A percentile compares a stretch with the other conserved stretches of the same genome.
phyloP scores from a whole-genome alignment of 352 stramenopile species.

The Pythium vanterpoolii region DNA sequence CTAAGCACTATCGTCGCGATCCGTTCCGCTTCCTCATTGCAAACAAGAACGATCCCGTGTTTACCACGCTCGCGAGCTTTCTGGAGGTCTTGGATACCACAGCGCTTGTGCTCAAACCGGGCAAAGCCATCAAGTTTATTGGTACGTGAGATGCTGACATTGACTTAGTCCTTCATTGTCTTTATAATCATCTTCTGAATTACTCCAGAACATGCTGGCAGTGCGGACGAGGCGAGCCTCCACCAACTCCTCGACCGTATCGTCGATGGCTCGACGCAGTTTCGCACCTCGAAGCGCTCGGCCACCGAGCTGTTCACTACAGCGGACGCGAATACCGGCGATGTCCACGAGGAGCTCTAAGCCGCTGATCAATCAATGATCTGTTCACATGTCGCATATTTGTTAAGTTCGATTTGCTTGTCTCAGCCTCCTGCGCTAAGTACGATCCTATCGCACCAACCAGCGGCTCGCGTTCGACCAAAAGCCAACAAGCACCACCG shows the following conservation, averaged over 20 bases:
- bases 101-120: constrained; percentile 60
- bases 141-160: constrained; percentile 33
- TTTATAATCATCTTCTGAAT: background rate
- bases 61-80: constrained; percentile 38
- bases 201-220: constrained; percentile 31
- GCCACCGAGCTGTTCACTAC: constrained; percentile 26
- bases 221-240: constrained; percentile 33
- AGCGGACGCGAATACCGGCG: background rate
- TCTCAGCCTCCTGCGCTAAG: background rate
- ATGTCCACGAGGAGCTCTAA: constrained; percentile 23
- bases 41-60: constrained; percentile 29
- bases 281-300: constrained; percentile 29
- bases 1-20: constrained; percentile 78
- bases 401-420: constrained; percentile 1
- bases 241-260: constrained; percentile 60
- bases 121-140: constrained; percentile 56
- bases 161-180: background rate
- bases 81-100: constrained; percentile 24
- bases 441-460: constrained; percentile 16
- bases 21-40: constrained; percentile 60
- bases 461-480: constrained; percentile 5
- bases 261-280: constrained; percentile 53
- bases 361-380: background rate
- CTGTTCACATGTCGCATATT: constrained; percentile 4
- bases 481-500: background rate